Base-by-base conservation (phyloP, 108 stramenopile species). In the Cyclotella choctawhatcheeana region DNA sequence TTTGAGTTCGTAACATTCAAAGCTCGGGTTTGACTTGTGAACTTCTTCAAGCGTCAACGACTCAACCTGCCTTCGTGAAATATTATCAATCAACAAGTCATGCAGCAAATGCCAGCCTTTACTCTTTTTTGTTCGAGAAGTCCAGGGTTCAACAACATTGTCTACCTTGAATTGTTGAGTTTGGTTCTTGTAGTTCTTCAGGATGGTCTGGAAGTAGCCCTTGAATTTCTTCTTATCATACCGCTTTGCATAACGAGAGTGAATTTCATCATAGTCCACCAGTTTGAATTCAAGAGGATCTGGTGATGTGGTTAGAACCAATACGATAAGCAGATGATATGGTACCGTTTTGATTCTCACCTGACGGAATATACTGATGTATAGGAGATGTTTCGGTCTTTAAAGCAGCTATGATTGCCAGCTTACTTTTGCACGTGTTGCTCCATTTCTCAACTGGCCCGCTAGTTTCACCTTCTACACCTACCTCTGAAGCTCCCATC, bases 151-250 rank as follows among this genome's bases (percentile, higher is more conserved):
- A 50, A 50, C 48, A 4, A 17, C 48, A 50, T 18, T n/a, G 4
- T 50, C 18, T 20, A n/a, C 17, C 17, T 50, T n/a, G 18, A 50
- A 50, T n/a, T 50, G 48, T n/a, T 50, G 48, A 7, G 17, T n/a
- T 50, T 20, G n/a, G 18, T 50, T 50, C 48, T 50, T 50, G 18
- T 50, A 50, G 18, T 50, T 50, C 48, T 50, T 50, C 18, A 50
- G 17, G 48, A 50, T 50, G 12, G 48, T 50, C 18, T 50, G 6
- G 17, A 50, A n/a, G 48, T 50, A 20, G 13, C 48, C 48, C 48
- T n/a, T 50, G 48, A 50, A 50, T 20, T 50, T 50, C 48, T 50
- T 50, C 18, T n/a, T n/a, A n/a, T 50, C 48, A 50, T 50, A 50
- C 18, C 48, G 12, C 12, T n/a, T 50, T 14, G 48, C 48, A 50